Percentiles rank a stretch among this genome's conserved stretches.
Evolutionary conservation across 2,329 filamentous ascomycete genomes (phyloP).

Genomic region (Botrytis squamosa): DNA sequence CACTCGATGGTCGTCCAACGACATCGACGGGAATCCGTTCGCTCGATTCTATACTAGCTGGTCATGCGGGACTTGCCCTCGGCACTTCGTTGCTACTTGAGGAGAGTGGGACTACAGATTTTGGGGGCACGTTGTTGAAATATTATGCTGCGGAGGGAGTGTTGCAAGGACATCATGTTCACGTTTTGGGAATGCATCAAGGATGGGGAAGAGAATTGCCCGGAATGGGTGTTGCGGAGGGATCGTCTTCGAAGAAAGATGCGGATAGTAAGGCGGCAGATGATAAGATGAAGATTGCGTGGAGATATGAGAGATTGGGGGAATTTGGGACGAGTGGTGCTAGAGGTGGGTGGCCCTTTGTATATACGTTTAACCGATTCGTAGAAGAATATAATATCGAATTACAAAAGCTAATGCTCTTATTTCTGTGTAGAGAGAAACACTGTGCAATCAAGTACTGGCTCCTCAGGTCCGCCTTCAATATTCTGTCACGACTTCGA

Average conservation of each 20-base stretch:
- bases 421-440: conserved; percentile 29
- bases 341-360: conserved; percentile 42
- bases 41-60: conserved; percentile 79
- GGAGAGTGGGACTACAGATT: conserved; percentile 92
- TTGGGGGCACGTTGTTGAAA: conserved; percentile 76
- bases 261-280: conserved; percentile 44
- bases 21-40: conserved; percentile 90
- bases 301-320: conserved; percentile 87
- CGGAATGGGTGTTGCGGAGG: conserved; percentile 54
- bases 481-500: conserved; percentile 73
- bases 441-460: conserved; percentile 23
- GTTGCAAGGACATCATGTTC: conserved; percentile 84
- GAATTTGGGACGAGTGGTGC: conserved; percentile 57
- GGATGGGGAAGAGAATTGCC: conserved; percentile 83
- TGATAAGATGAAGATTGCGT: conserved; percentile 98
- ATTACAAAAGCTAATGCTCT: conserved; percentile 24
- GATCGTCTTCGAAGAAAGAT: conserved; percentile 45
- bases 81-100: conserved; percentile 79
- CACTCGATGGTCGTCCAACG: conserved; percentile 80
- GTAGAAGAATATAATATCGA: conserved; percentile 20
- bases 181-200: conserved; percentile 77
- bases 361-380: conserved; percentile 55
- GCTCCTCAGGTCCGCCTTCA: conserved; percentile 21
- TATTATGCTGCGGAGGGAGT: conserved; percentile 94
- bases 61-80: conserved; percentile 79